phyloP scores from a whole-genome alignment of 495 filamentous ascomycete species.

The Pseudoneurospora amorphoporcata region DNA sequence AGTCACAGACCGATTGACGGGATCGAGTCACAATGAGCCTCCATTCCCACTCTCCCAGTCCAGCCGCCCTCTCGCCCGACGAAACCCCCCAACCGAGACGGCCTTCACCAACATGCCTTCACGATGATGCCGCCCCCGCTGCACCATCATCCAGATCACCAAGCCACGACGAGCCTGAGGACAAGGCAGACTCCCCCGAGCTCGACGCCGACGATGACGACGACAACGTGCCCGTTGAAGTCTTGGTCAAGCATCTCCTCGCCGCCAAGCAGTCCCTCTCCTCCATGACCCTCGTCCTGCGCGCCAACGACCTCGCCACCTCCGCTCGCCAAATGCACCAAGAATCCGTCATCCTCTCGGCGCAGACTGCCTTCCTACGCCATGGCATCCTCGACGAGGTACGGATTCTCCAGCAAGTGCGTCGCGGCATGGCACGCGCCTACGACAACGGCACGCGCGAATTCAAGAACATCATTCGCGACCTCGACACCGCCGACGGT shows the following conservation, averaged over 20 bases:
- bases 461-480: constrained; percentile 49
- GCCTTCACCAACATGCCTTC: neutral
- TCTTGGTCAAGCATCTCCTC: constrained; percentile 70
- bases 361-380: constrained; percentile 68
- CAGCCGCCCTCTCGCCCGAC: neutral
- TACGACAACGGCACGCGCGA: constrained; percentile 38
- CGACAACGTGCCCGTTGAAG: constrained; percentile 48
- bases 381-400: constrained; percentile 64
- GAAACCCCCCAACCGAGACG: neutral
- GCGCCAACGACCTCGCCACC: constrained; percentile 79
- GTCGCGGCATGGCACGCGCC: constrained; percentile 44
- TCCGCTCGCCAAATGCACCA: constrained; percentile 66
- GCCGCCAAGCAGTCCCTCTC: constrained; percentile 83
- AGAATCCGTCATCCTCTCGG: constrained; percentile 65
- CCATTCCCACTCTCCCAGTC: neutral
- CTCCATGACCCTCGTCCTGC: constrained; percentile 73
- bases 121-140: neutral
- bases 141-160: constrained; percentile 7
- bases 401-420: constrained; percentile 55
- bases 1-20: too few species aligned
- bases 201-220: constrained; percentile 16
- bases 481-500: constrained; percentile 63
- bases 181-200: constrained; percentile 7
- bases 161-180: constrained; percentile 3
- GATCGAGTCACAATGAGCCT: neutral